phyloP scores from a whole-genome alignment of 2,329 filamentous ascomycete species.

The Penicillium expansum region DNA sequence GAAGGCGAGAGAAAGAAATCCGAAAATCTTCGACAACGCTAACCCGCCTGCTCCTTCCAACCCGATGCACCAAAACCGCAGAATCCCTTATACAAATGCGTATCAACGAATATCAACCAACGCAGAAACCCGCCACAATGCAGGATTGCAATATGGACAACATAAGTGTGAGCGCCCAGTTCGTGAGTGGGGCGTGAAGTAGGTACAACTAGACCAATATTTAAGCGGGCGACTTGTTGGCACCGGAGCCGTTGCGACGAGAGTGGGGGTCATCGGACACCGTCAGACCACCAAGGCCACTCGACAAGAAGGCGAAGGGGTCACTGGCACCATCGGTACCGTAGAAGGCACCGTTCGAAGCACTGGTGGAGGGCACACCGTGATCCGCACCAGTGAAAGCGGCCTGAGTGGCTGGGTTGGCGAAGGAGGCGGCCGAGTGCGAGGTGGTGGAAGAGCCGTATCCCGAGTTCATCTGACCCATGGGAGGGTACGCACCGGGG shows the following conservation, averaged over 20 bases:
- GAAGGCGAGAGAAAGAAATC: slow-evolving; percentile 30
- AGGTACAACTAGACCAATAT: slow-evolving; percentile 13
- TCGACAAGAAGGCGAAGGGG: slow-evolving; percentile 64
- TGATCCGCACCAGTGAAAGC: slow-evolving; percentile 89
- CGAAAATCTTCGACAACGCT: slow-evolving; percentile 41
- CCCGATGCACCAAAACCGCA: slow-evolving; percentile 45
- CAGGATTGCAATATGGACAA: slow-evolving; percentile 40
- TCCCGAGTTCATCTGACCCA: slow-evolving; percentile 68
- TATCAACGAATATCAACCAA: slow-evolving; percentile 40
- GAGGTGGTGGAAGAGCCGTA: slow-evolving; percentile 74
- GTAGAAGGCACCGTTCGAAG: slow-evolving; percentile 72
- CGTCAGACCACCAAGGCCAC: slow-evolving; percentile 58
- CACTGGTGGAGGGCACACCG: slow-evolving; percentile 71
- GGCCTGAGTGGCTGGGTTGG: slow-evolving; percentile 88
- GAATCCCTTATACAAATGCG: slow-evolving; percentile 46
- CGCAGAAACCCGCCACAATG: slow-evolving; percentile 39
- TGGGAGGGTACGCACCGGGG: slow-evolving; percentile 72
- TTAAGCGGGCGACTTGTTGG: slow-evolving; percentile 48
- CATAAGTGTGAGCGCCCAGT: slow-evolving; percentile 26
- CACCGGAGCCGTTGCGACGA: slow-evolving; percentile 46
- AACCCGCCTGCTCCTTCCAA: slow-evolving; percentile 45
- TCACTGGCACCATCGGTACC: slow-evolving; percentile 54
- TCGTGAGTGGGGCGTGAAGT: slow-evolving; percentile 18
- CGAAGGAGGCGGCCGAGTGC: slow-evolving; percentile 82
- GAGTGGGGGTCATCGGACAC: slow-evolving; percentile 50